Evolutionary conservation across 2,329 filamentous ascomycete genomes (phyloP), one percentile per base, ranked within the genome.

Genomic region (Gaeumannomyces sp.): DNA sequence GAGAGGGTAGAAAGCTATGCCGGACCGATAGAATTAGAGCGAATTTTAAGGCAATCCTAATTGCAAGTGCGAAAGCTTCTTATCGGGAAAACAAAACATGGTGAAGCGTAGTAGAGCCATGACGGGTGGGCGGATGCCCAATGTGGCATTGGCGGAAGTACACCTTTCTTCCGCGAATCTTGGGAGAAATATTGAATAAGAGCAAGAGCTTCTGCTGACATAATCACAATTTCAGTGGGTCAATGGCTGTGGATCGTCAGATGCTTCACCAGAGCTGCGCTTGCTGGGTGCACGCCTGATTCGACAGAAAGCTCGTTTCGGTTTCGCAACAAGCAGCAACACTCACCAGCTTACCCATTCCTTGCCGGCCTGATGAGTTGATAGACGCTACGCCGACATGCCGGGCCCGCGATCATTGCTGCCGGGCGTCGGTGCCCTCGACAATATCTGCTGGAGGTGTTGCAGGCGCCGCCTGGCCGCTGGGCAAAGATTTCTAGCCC

Each of bases 401-500:
- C 60, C 60, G 35, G 60, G 60, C 38, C 60, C 60, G 38, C 25
- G 60, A 62, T 14, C 60, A 29, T 53, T 50, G 60, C 60, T 62
- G 60, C 60, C 60, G 38, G 50, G 60, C 60, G 33, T 62, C 38
- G 50, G 60, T 35, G 60, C 38, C 60, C 25, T 62, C 38, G 60
- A 62, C 60, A 56, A 31, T 62, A 38, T 62, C 22, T 62, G 60
- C 60, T 56, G 60, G 60, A 25, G 60, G 35, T 62, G 60, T 53
- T 56, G 38, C 60, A 38, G 60, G 33, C 25, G n/a, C 60, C 38
- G 38, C 8, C 38, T 25, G n/a, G 25, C 35, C 4, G n/a, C 60
- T 38, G 25, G 35, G 60, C 38, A 56, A 29, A 62, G 60, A 53
- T 53, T 29, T 28, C 60, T 29, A 35, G 60, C 60, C n/a, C 60